These are phyloP conservation scores for Cichorium intybus DNA, from an alignment of 140 eudicot species.

Conservation along the genomic window DNA sequence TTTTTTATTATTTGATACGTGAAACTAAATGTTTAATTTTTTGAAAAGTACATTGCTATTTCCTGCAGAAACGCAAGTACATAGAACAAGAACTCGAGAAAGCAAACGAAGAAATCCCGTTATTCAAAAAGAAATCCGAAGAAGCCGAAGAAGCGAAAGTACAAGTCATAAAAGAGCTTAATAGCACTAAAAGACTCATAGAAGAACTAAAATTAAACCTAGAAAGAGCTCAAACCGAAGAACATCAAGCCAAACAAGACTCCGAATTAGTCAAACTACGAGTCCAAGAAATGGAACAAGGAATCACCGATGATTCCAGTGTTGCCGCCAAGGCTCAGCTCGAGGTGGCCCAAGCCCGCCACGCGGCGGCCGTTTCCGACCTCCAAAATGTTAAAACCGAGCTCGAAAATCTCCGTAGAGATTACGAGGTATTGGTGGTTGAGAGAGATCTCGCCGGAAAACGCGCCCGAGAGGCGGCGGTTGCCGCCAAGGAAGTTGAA, in stretches of 20 bases:
- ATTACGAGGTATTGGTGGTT: constrained; percentile 41
- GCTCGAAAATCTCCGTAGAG: constrained; percentile 53
- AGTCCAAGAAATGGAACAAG: constrained; percentile 90
- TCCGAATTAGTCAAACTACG: constrained; percentile 76
- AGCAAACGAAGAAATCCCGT: constrained; percentile 75
- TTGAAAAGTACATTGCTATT: no score
- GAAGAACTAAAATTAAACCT: constrained; percentile 86
- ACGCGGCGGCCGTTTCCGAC: constrained; percentile 63
- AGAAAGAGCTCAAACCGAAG: constrained; percentile 88
- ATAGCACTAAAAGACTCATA: constrained; percentile 66
- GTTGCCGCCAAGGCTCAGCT: constrained; percentile 85
- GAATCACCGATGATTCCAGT: constrained; percentile 79
- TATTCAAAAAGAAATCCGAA: constrained; percentile 53
- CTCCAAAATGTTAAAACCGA: constrained; percentile 52
- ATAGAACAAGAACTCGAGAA: constrained; percentile 85
- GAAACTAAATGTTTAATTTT: no score
- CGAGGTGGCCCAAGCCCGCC: constrained; percentile 78
- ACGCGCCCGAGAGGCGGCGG: constrained; percentile 59
- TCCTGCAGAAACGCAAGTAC: constrained; percentile 70
- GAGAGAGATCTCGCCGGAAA: constrained; percentile 63
- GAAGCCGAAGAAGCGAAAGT: constrained; percentile 73
- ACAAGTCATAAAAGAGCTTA: constrained; percentile 61
- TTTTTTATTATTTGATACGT: no score
- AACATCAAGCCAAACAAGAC: constrained; percentile 88
- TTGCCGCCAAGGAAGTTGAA: constrained; percentile 70